Evolutionary conservation across 1,284 basidiomycete species (phyloP), one percentile per base, ranked within the genome.

Genomic region (Grifola frondosa): DNA sequence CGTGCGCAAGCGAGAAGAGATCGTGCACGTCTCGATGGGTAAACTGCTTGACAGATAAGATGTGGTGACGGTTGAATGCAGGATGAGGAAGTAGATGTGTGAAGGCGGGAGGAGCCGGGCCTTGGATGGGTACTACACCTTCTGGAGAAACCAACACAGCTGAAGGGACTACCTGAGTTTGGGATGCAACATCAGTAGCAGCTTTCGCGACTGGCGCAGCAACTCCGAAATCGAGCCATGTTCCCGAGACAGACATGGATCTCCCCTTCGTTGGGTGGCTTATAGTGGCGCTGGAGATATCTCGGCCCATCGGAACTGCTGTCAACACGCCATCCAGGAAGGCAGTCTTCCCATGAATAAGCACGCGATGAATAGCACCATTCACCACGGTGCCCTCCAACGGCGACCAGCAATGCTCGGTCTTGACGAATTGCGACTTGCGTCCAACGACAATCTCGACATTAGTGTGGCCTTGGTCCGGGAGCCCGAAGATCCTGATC

Each of bases 11-110:
- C 45, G 91, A 86, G 74, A 99, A 99, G 30, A 99, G 80, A 48
- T 91, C 88, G 64, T 99, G 91, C 44, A 98, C 75, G 59, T 99
- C 96, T 35, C 87, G 82, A 49, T 92, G 84, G 30, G 75, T 83
- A 67, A 99, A 96, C 61, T 97, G 94, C 65, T 93, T 95, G 53
- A 98, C 95, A 0, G 91, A 87, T 13, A 99, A 79, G 49, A 99
- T 95, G 66, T 98, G 92, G 37, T 92, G 85, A 44, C 92, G 81
- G 53, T 87, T 71, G 80, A 91, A 87, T 19, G 89, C 77, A 5
- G 85, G 81, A 54, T 84, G 81, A 29, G 78, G 76, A 32, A 72
- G 62, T 30, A 78, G 63, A 30, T 69, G 66, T 12, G 67, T 55
- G 47, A 78, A 65, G 16, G 63, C 47, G 24, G 63, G 57, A 59